Base-by-base conservation (phyloP, 129 eudicot species). In the Rutidosis leptorrhynchoides region DNA sequence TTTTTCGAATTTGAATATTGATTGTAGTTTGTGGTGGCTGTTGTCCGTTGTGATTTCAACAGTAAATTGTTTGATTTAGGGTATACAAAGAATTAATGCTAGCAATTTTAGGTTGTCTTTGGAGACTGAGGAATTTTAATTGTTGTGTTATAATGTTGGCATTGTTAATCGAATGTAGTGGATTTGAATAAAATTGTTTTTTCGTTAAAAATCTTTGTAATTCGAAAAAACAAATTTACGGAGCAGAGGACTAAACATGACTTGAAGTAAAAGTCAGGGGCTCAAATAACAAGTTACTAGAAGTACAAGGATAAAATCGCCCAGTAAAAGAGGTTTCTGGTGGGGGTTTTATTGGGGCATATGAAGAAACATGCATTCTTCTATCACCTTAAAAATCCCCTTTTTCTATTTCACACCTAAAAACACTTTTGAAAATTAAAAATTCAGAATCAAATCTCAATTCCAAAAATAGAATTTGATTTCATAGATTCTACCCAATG, bases 301-400 rank as follows among this genome's bases (percentile, higher is more conserved):
- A 65, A 65, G 59, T 0, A 19, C 2, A 75, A 24, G 74, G 74
- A 74, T 37, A 68, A 10, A 3, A 75, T 35, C 24, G 79, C 68
- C 74, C 48, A 68, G 12, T 0, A 2, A 30, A 61, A 68, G 75
- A 75, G 61, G 74, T 22, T 68, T 75, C 75, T 53, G 74, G 70
- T 49, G 55, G 67, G 78, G 73, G 65, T 65, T 57, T 74, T 74
- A 14, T 42, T 42, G 33, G 35, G 46, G 57, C 49, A 40, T 59
- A 61, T 61, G 73, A 74, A 71, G 24, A 71, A 66, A 60, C 80
- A 75, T 75, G 79, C 80, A 68, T 40, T 57, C 70, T 33, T 64
- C 24, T 12, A 4, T 32, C 64, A 9, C 69, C 60, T 61, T 62
- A 72, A 64, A 16, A 43, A 14, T 23, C 68, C 73, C 45, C 33